Evolutionary conservation across 1,284 basidiomycete genomes (phyloP).

Genomic region (Cryptococcus sp.): DNA sequence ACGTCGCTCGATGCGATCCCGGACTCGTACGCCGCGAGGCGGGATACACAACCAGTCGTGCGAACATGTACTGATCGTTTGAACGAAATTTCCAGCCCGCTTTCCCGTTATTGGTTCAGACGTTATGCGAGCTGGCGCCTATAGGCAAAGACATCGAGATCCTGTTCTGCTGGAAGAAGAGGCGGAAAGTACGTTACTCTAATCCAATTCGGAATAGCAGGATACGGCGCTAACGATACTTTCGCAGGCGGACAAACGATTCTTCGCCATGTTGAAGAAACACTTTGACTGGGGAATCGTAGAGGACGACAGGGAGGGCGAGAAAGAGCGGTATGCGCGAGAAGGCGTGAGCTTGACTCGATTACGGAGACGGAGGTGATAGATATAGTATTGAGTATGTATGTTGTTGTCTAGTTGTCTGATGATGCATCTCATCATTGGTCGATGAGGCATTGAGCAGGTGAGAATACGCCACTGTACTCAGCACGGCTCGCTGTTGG

Average conservation of each 20-base stretch:
- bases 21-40: too few relatives aligned
- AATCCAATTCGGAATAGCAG: background rate
- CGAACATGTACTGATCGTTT: background rate
- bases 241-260: conserved; percentile 80
- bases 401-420: too few relatives aligned
- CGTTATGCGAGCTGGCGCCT: conserved; percentile 66
- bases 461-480: too few relatives aligned
- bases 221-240: background rate
- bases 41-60: background rate
- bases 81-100: conserved; percentile 60
- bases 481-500: too few relatives aligned
- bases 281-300: conserved; percentile 63
- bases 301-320: conserved; percentile 45
- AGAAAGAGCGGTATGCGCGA: conserved; percentile 44
- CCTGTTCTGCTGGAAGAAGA: conserved; percentile 90
- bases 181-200: conserved; percentile 68
- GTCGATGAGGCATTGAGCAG: too few relatives aligned
- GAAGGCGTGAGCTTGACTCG: conserved; percentile 48
- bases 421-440: too few relatives aligned
- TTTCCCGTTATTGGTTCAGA: conserved; percentile 82
- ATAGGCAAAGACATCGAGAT: conserved; percentile 63
- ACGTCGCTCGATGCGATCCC: conserved; percentile 11
- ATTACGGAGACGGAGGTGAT: conserved; percentile 32
- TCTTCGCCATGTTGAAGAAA: conserved; percentile 79
- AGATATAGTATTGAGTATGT: too few relatives aligned